Evolutionary conservation across 2,329 filamentous ascomycete genomes (phyloP).

Genomic region (Botrytis byssoidea): DNA sequence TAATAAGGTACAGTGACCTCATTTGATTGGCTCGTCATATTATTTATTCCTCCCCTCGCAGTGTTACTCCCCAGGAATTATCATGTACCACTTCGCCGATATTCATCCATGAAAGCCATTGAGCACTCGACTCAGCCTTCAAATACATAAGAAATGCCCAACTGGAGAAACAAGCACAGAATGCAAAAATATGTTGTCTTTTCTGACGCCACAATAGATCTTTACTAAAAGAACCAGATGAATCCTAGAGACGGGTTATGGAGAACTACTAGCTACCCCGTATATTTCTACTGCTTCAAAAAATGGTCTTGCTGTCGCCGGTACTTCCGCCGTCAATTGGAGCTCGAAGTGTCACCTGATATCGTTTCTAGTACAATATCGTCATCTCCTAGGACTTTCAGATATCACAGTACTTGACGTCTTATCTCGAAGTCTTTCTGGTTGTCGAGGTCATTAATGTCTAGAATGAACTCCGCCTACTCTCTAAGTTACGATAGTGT

Average conservation of each 20-base stretch:
- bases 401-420: neutral
- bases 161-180: neutral
- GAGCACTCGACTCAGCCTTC: neutral
- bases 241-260: accelerated
- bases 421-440: too few species aligned
- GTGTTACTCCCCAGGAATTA: accelerated
- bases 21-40: neutral
- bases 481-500: too few species aligned
- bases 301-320: neutral
- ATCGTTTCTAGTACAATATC: neutral
- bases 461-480: neutral
- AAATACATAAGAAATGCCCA: neutral
- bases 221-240: neutral
- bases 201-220: neutral
- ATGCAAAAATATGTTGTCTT: accelerated
- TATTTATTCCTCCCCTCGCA: neutral
- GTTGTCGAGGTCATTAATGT: neutral
- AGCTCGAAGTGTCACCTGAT: accelerated
- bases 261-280: neutral
- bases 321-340: neutral
- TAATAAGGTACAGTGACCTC: neutral
- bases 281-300: neutral
- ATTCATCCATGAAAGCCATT: neutral
- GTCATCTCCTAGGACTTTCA: neutral
- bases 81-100: neutral